Base-by-base conservation (phyloP, 192 early-diverging fungal genomes). In the Mycoemilia scoparia region DNA sequence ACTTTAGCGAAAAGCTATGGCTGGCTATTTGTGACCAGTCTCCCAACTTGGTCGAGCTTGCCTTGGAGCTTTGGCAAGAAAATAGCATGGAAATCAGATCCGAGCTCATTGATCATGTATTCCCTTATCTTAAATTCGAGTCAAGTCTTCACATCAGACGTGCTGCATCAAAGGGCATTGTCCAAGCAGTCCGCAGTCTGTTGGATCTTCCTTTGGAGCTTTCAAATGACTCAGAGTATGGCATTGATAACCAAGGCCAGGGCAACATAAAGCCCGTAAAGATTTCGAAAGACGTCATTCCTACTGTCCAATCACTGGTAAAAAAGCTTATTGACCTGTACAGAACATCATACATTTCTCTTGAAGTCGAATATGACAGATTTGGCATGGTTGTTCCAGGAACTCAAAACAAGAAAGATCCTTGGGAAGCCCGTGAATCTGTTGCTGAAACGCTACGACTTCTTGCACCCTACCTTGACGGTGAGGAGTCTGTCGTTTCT, bases 361-460 rank as follows among this genome's bases (percentile, higher is more conserved):
- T 87, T 12, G 71, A 70, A 16, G 89, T 89, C 6, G 78, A 89
- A 43, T 87, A 81, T 36, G 88, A 98, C 46, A 75, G 77, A 31
- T 91, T 67, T 41, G 91, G 88, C 25, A 77, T 98, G 38, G 64
- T 91, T 1, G 85, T 83, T 20, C 76, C 78, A 1, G 79, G 75
- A 34, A 81, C 86, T 1, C 50, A 92, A 36, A 69, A 84, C 58
- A 79, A 78, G 30, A 38, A 57, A 17, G 89, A 96, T 52, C 71
- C 75, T 21, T 77, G 76, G 46, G 67, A 70, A 23, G 64, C 82
- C n/a, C 84, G 91, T 9, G 60, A 64, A 26, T 91, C 90, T 18
- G 54, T 98, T n/a, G 85, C 78, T 2, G 53, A 66, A 21, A 77
- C 78, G 6, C 39, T 98, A 32, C 49, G 64, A 15, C 45, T 72